phyloP scores from a whole-genome alignment of 345 rosid genomes.

The Corymbia maculata region DNA sequence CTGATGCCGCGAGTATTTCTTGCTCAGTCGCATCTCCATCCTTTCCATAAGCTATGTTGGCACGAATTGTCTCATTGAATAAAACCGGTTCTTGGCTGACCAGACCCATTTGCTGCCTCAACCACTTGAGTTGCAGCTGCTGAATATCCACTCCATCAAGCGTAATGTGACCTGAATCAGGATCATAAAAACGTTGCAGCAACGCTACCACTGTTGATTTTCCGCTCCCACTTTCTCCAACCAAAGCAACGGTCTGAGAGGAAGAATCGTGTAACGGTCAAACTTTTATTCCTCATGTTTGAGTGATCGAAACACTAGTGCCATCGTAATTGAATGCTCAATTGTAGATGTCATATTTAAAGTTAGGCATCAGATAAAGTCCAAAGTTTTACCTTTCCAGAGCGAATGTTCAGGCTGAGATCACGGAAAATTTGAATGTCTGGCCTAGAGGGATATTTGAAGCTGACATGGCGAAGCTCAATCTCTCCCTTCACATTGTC shows the following conservation, averaged over 20 bases:
- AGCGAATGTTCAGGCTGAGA: constrained; percentile 45
- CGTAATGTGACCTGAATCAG: constrained; percentile 64
- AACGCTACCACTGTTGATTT: constrained; percentile 69
- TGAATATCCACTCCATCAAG: constrained; percentile 67
- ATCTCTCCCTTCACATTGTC: constrained; percentile 61
- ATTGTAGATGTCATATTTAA: not conserved
- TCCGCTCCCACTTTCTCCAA: constrained; percentile 88
- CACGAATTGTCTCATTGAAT: constrained; percentile 66
- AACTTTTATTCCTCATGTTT: not conserved
- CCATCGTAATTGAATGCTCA: not conserved
- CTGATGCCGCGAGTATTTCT: constrained; percentile 65
- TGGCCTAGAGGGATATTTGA: constrained; percentile 75
- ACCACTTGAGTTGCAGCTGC: constrained; percentile 52
- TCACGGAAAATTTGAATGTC: constrained; percentile 63
- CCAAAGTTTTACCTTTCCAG: constrained; percentile 49
- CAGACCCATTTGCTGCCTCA: constrained; percentile 73
- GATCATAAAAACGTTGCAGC: constrained; percentile 75
- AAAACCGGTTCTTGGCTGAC: constrained; percentile 79
- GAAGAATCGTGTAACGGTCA: not conserved
- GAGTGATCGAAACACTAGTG: not conserved
- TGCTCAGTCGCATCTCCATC: constrained; percentile 60
- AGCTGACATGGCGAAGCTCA: constrained; percentile 52
- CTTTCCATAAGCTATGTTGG: constrained; percentile 77
- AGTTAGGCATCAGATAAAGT: not conserved
- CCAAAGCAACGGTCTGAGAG: constrained; percentile 62